phyloP scores from a whole-genome alignment of 176 grass and related monocot species.

The Rhynchospora pubera region DNA sequence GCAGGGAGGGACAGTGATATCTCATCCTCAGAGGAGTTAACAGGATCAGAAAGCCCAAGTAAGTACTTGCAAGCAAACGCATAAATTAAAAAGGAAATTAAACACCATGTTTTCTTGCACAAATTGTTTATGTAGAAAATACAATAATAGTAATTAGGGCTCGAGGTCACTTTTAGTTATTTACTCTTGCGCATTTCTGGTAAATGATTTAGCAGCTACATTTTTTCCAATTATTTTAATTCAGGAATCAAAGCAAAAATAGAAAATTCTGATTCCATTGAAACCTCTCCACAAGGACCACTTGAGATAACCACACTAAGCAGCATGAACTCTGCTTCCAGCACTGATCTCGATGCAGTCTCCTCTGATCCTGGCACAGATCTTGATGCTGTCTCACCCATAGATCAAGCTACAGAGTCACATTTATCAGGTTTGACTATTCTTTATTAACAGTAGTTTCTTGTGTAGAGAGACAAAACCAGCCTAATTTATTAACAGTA shows the following conservation, averaged over 20 bases:
- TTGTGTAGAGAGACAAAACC: background rate
- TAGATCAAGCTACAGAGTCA: slow-evolving; percentile 38
- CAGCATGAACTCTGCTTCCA: slow-evolving; percentile 29
- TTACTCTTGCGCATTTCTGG: background rate
- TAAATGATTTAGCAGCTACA: background rate
- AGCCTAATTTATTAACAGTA: background rate
- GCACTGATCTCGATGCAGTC: slow-evolving; percentile 29
- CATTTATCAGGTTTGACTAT: slow-evolving; percentile 1
- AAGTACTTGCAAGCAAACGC: background rate
- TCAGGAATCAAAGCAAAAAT: slow-evolving; percentile 10
- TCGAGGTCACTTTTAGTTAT: background rate
- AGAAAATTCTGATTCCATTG: slow-evolving; percentile 16
- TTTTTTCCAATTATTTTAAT: background rate
- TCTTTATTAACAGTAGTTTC: background rate
- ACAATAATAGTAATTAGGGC: background rate
- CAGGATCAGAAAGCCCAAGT: slow-evolving; percentile 9
- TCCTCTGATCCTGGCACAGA: slow-evolving; percentile 24
- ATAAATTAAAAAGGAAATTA: background rate
- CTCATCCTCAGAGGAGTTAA: slow-evolving; percentile 6
- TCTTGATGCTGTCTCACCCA: slow-evolving; percentile 34
- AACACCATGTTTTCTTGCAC: background rate
- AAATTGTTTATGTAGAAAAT: background rate
- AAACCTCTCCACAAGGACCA: slow-evolving; percentile 45
- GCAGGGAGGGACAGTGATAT: background rate
- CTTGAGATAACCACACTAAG: slow-evolving; percentile 42